These are phyloP conservation scores for Clavispora vitiphila DNA, from an alignment of 805 yeast species.

Conservation along the genomic window DNA sequence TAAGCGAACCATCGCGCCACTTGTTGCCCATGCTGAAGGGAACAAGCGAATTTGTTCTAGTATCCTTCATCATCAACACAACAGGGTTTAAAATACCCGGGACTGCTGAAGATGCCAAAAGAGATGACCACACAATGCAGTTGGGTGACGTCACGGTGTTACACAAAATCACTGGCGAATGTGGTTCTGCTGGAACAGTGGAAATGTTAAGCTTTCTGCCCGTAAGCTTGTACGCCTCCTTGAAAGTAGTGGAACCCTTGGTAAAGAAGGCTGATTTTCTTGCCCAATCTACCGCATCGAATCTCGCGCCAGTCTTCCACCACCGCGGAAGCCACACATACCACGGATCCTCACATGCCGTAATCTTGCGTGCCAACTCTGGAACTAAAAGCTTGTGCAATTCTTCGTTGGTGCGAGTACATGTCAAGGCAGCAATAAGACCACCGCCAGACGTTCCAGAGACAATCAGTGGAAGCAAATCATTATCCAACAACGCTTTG, in stretches of 20 bases:
- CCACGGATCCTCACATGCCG: constrained; percentile 65
- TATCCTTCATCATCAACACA: constrained; percentile 64
- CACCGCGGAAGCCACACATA: constrained; percentile 57
- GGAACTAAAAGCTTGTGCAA: constrained; percentile 53
- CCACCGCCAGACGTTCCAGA: constrained; percentile 86
- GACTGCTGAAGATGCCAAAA: constrained; percentile 75
- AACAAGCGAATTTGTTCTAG: constrained; percentile 33
- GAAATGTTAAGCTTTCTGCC: constrained; percentile 69
- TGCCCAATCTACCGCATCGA: constrained; percentile 75
- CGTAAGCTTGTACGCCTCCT: constrained; percentile 62
- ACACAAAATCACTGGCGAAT: constrained; percentile 74
- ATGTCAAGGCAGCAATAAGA: constrained; percentile 64
- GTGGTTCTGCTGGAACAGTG: constrained; percentile 78
- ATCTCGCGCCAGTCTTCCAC: constrained; percentile 74
- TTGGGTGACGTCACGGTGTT: constrained; percentile 74
- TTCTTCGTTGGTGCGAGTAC: constrained; percentile 68
- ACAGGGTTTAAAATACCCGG: constrained; percentile 81
- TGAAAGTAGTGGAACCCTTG: constrained; percentile 64
- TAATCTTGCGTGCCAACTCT: constrained; percentile 54
- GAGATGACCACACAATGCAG: constrained; percentile 76
- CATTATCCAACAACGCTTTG: constrained; percentile 64
- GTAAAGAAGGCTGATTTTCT: constrained; percentile 65
- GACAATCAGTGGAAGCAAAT: constrained; percentile 60
- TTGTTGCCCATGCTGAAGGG: constrained; percentile 73
- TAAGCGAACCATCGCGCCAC: constrained; percentile 74